Conservation (phyloP, 139 green algal genomes). For the Nannochloris sp. region DNA sequence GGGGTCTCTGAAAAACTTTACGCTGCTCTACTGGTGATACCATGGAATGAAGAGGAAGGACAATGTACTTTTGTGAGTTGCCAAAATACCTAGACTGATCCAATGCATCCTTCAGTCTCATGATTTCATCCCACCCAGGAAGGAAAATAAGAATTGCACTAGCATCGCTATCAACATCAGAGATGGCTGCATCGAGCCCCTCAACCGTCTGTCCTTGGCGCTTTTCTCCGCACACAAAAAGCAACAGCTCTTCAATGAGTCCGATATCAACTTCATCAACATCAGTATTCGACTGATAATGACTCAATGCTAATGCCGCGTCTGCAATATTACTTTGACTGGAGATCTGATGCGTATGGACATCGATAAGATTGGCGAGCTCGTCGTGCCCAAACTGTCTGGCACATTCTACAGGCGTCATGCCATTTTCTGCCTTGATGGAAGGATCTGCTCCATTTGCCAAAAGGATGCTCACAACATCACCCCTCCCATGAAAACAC, state of each 20-base stretch:
- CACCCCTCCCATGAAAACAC: constrained; percentile 5
- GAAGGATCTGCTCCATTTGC: constrained; percentile 45
- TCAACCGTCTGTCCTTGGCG: background rate
- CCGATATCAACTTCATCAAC: constrained; percentile 50
- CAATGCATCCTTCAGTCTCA: constrained; percentile 55
- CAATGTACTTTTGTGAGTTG: constrained; percentile 9
- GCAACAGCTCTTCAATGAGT: constrained; percentile 35
- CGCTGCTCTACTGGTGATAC: constrained; percentile 56
- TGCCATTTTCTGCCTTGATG: constrained; percentile 35
- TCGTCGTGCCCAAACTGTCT: constrained; percentile 37
- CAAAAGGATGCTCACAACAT: constrained; percentile 37
- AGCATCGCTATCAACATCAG: background rate
- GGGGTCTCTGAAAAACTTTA: constrained; percentile 52
- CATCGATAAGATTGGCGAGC: constrained; percentile 26
- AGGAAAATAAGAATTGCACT: constrained; percentile 75
- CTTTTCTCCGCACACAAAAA: constrained; percentile 35
- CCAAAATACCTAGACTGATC: constrained; percentile 23
- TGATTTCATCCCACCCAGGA: constrained; percentile 80
- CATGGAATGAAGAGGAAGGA: constrained; percentile 72
- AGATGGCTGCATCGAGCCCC: background rate
- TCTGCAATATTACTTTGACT: constrained; percentile 19
- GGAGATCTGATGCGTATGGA: constrained; percentile 9
- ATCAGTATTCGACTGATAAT: constrained; percentile 35
- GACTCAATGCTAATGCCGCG: constrained; percentile 26
- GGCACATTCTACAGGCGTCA: constrained; percentile 46